A percentile compares a stretch with the other conserved stretches of the same genome.
phyloP scores from a whole-genome alignment of 768 basidiomycete genomes.

The Trametes elegans region DNA sequence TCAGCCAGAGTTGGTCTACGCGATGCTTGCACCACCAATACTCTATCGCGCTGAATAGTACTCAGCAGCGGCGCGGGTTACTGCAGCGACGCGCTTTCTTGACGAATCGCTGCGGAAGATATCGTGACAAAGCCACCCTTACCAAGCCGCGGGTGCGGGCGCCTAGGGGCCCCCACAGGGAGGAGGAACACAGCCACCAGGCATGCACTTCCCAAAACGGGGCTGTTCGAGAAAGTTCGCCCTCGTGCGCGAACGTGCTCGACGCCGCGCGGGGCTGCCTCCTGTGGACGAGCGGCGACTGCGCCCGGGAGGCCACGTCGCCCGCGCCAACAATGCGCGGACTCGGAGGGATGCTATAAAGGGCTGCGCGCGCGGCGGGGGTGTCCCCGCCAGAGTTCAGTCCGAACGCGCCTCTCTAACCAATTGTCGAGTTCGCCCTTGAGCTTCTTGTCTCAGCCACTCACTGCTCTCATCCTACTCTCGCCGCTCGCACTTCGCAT shows the following conservation, averaged over 20 bases:
- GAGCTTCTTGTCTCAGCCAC: not conserved
- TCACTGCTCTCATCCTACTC: not conserved
- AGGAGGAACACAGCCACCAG: not conserved
- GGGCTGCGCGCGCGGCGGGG: not conserved
- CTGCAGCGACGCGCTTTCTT: no score
- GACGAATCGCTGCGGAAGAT: no score
- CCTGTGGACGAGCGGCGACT: not conserved
- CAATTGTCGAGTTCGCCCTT: constrained; percentile 4
- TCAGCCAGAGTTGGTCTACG: no score
- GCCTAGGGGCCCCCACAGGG: not conserved
- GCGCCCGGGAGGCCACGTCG: not conserved
- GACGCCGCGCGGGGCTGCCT: not conserved
- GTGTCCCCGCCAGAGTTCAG: constrained; percentile 5
- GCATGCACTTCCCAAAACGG: constrained; percentile 1
- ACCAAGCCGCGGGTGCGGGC: not conserved
- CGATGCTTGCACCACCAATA: no score
- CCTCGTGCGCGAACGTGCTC: not conserved
- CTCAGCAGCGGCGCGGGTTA: no score
- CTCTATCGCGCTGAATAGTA: no score
- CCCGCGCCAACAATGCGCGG: not conserved
- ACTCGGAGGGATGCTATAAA: not conserved
- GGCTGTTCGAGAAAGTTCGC: constrained; percentile 8
- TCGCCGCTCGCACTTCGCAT: not conserved
- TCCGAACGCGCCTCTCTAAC: not conserved
- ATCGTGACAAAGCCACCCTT: not conserved